Conservation (phyloP, 805 yeast species). For the Zygoascus flipseniorum region DNA sequence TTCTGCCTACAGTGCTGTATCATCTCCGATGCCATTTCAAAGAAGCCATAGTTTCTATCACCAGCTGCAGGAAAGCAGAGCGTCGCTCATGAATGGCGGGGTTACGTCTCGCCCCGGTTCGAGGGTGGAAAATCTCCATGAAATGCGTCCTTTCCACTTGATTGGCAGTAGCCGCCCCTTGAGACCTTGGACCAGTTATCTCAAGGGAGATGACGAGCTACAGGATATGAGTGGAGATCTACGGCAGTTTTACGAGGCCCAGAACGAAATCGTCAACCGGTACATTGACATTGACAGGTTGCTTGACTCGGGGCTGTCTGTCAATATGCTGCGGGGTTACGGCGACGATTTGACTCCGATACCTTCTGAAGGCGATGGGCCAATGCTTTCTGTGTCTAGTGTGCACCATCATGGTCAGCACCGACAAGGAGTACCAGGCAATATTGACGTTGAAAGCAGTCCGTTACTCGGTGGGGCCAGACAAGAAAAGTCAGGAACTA, state of each 20-base stretch:
- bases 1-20: neutral
- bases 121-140: conserved; percentile 28
- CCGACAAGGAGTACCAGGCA: conserved; percentile 44
- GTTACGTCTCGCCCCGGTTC: neutral
- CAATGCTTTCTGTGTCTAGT: neutral
- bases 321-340: conserved; percentile 54
- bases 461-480: conserved; percentile 42
- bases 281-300: conserved; percentile 54
- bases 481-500: conserved; percentile 37
- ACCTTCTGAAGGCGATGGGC: conserved; percentile 5
- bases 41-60: conserved; percentile 1
- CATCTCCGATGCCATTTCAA: neutral
- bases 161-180: conserved; percentile 38
- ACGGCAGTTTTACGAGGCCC: conserved; percentile 43
- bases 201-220: conserved; percentile 21
- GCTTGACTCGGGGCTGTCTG: conserved; percentile 63
- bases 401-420: conserved; percentile 6
- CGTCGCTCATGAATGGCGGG: neutral
- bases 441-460: conserved; percentile 51
- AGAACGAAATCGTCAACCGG: conserved; percentile 51
- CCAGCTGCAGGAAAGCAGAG: neutral
- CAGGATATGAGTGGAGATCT: conserved; percentile 23
- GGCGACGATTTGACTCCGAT: conserved; percentile 32
- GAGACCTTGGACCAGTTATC: conserved; percentile 33
- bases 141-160: conserved; percentile 39